A percentile compares a stretch with the other conserved stretches of the same genome.
phyloP scores from a whole-genome alignment of 129 eudicot genomes.

The Deinandra increscens region DNA sequence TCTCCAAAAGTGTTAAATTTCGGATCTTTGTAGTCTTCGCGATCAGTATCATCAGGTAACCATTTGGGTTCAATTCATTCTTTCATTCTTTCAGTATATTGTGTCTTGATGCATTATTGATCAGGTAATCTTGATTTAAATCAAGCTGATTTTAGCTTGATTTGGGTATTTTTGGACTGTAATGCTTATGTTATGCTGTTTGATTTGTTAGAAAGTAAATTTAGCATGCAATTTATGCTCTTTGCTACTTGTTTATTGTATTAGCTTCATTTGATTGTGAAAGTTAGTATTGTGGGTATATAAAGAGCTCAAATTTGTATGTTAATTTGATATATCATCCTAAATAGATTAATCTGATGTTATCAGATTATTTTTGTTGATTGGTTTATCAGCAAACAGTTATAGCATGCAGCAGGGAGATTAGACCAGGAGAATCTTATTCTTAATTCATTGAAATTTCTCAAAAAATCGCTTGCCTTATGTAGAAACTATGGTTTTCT shows the following conservation, averaged over 20 bases:
- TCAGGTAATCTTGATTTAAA: not conserved
- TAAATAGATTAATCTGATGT: too few species aligned
- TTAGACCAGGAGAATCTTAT: not conserved
- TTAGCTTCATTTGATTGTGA: constrained; percentile 6
- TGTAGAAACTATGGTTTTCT: not conserved
- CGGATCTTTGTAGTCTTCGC: constrained; percentile 27
- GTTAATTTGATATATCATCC: too few species aligned
- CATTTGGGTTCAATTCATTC: constrained; percentile 2
- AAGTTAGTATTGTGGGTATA: not conserved
- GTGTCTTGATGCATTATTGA: constrained; percentile 9
- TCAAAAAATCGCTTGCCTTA: not conserved
- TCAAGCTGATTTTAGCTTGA: constrained; percentile 7
- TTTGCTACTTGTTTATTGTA: not conserved
- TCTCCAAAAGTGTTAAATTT: constrained; percentile 14
- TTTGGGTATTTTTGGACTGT: constrained; percentile 5
- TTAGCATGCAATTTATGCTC: constrained; percentile 12
- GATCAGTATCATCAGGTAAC: constrained; percentile 17
- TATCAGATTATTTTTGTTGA: not conserved
- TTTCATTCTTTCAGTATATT: constrained; percentile 16
- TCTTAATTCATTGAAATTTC: not conserved
- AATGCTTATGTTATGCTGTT: constrained; percentile 21
- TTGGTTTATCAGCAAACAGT: constrained; percentile 7
- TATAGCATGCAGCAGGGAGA: constrained; percentile 10
- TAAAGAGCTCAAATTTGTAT: not conserved
- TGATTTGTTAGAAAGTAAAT: constrained; percentile 15